These are phyloP conservation scores for Ophiosphaerella narmari DNA, from an alignment of 2,329 filamentous ascomycete genomes.

Conservation along the genomic window DNA sequence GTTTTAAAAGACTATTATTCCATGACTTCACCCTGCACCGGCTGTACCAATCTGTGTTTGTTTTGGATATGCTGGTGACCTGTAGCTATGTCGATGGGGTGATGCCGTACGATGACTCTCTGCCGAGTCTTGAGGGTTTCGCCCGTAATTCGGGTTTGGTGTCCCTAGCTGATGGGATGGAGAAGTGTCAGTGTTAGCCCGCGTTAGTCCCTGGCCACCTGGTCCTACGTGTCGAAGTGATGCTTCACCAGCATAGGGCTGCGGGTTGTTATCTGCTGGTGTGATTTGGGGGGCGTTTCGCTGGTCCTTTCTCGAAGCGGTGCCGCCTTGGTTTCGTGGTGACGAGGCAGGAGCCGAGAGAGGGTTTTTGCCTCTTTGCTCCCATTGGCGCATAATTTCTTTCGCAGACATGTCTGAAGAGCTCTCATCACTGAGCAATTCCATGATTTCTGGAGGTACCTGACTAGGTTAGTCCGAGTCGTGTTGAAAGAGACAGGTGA, in stretches of 20 bases:
- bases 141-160: constrained; percentile 41
- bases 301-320: constrained; percentile 58
- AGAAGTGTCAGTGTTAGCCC: constrained; percentile 30
- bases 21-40: constrained; percentile 35
- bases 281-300: constrained; percentile 62
- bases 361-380: constrained; percentile 74
- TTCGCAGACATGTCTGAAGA: constrained; percentile 91
- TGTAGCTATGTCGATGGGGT: constrained; percentile 46
- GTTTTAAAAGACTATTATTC: constrained; percentile 11
- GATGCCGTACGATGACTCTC: constrained; percentile 44
- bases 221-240: constrained; percentile 74
- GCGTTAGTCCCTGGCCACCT: constrained; percentile 15
- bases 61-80: constrained; percentile 43
- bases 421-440: constrained; percentile 82
- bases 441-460: constrained; percentile 91
- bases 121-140: constrained; percentile 37
- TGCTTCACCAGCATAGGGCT: constrained; percentile 80
- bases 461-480: constrained; percentile 48
- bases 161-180: constrained; percentile 36
- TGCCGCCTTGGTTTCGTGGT: constrained; percentile 45
- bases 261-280: constrained; percentile 85
- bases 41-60: constrained; percentile 43
- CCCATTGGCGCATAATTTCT: constrained; percentile 92
- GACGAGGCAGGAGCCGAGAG: constrained; percentile 54
- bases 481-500: neutral